A percentile compares a stretch with the other conserved stretches of the same genome.
These are phyloP conservation scores for Detonula confervacea DNA, from an alignment of 352 stramenopile genomes.

Conservation along the genomic window DNA sequence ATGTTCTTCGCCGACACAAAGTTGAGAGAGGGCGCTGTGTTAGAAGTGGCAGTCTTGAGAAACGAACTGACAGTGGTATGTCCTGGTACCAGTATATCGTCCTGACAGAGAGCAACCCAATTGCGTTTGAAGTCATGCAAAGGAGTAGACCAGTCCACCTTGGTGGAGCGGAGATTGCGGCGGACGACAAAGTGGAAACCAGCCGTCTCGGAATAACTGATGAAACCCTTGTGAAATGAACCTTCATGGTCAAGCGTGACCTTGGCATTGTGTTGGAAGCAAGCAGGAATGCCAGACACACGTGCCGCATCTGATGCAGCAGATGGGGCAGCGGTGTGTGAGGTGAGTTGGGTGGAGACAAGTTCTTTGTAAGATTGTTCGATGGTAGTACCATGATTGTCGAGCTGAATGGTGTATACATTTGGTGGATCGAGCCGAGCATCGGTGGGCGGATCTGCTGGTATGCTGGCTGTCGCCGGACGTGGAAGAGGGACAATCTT, in stretches of 20 bases:
- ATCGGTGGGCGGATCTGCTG: neutral
- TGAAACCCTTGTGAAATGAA: conserved; percentile 1
- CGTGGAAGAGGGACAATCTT: neutral
- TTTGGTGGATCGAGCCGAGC: too few relatives aligned
- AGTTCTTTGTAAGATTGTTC: neutral
- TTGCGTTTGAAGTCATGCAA: neutral
- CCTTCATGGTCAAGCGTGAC: neutral
- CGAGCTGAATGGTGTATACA: neutral
- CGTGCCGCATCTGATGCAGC: neutral
- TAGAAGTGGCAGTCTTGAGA: conserved; percentile 1
- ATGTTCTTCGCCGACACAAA: conserved; percentile 14
- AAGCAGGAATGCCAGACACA: neutral
- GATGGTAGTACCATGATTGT: conserved; percentile 2
- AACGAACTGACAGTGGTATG: conserved; percentile 24
- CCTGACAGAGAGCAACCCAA: neutral
- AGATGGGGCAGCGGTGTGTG: neutral
- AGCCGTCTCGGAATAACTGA: neutral
- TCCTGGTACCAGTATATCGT: conserved; percentile 15
- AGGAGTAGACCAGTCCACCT: neutral
- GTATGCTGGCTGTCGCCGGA: neutral
- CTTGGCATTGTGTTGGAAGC: neutral
- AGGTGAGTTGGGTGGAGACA: neutral
- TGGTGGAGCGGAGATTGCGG: neutral
- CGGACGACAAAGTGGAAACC: neutral
- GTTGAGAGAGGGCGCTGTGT: neutral